Evolutionary conservation across 306 rosid genomes (phyloP).

Genomic region (Dalbergia oliveri): DNA sequence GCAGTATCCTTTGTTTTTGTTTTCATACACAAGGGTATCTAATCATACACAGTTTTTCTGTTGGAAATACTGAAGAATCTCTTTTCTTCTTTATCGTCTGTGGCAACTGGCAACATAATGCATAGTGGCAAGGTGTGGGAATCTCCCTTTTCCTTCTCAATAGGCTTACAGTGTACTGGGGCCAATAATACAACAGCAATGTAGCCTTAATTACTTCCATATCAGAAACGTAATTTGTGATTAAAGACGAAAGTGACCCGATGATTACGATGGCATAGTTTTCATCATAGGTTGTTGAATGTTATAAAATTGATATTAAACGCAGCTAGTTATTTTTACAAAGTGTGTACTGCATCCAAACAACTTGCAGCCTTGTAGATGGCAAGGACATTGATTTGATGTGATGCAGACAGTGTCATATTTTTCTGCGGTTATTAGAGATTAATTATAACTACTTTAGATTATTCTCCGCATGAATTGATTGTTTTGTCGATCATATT

Average conservation of each 20-base stretch:
- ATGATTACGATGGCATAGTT: background rate
- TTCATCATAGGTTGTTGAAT: background rate
- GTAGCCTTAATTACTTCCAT: background rate
- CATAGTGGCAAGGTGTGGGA: conserved; percentile 39
- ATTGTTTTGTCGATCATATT: conserved; percentile 34
- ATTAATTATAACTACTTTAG: conserved; percentile 42
- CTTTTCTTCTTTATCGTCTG: conserved; percentile 38
- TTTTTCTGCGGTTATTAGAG: background rate
- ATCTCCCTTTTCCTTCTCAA: conserved; percentile 33
- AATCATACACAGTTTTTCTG: conserved; percentile 45
- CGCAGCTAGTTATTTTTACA: background rate
- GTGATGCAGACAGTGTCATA: background rate
- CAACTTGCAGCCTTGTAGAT: background rate
- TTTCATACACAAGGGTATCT: background rate
- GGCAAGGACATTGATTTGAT: conserved; percentile 36
- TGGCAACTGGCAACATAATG: conserved; percentile 23
- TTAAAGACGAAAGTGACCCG: background rate
- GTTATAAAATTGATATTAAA: background rate
- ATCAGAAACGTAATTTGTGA: background rate
- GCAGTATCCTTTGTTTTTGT: conserved; percentile 21
- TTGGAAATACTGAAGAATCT: conserved; percentile 38
- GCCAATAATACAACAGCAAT: conserved; percentile 12
- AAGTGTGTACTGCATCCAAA: background rate
- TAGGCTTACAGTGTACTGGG: background rate
- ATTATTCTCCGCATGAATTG: conserved; percentile 41